phyloP scores from a whole-genome alignment of 768 basidiomycete genomes.

The Agrocybe chaxingu region DNA sequence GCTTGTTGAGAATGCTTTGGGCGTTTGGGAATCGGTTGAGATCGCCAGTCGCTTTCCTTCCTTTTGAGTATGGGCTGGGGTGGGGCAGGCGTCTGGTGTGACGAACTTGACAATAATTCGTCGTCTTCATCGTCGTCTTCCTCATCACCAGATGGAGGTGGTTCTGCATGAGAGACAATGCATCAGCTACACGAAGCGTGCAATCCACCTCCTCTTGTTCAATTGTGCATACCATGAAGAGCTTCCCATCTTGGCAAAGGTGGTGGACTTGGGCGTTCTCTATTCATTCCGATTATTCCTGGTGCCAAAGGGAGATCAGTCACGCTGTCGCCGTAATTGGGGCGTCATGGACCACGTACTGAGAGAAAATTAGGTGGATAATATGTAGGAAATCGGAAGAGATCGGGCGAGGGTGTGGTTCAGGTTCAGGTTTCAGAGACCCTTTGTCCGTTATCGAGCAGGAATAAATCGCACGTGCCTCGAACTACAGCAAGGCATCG shows the following conservation, averaged over 20 bases:
- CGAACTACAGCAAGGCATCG: too few relatives aligned
- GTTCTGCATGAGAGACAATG: not conserved
- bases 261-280: not conserved
- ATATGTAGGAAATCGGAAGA: too few relatives aligned
- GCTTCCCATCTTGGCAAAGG: slow-evolving; percentile 1
- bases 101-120: not conserved
- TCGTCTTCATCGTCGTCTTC: not conserved
- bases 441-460: too few relatives aligned
- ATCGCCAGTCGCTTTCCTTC: not conserved
- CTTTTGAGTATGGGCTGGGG: not conserved
- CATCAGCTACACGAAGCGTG: not conserved
- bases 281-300: not conserved
- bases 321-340: too few relatives aligned
- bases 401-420: too few relatives aligned
- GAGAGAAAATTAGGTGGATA: too few relatives aligned
- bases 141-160: not conserved
- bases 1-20: not conserved
- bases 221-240: not conserved
- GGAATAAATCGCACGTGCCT: too few relatives aligned
- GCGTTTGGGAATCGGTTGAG: not conserved
- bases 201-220: not conserved
- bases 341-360: not conserved
- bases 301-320: too few relatives aligned
- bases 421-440: too few relatives aligned
- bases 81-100: too few relatives aligned